Conservation (phyloP, 345 rosid species). For the Moringa oleifera region DNA sequence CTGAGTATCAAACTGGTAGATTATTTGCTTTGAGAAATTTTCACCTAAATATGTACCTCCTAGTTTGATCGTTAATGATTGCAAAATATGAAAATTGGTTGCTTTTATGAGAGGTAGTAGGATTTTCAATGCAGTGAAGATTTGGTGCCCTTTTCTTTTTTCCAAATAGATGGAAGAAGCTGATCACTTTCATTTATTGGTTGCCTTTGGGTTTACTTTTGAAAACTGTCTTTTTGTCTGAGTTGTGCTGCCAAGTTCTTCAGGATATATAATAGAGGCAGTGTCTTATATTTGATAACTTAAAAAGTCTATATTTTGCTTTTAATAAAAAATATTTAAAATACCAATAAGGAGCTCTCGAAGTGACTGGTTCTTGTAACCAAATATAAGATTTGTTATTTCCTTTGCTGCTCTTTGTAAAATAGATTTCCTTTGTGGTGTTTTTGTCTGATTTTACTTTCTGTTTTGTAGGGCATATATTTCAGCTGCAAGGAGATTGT, state of each 20-base stretch:
- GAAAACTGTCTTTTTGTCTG: neutral
- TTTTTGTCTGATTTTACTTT: conserved; percentile 3
- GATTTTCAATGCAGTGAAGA: neutral
- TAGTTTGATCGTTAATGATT: neutral
- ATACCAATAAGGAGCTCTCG: no score
- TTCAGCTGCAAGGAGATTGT: conserved; percentile 85
- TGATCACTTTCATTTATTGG: neutral
- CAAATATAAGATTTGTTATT: no score
- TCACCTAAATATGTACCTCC: neutral
- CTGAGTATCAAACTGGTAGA: neutral
- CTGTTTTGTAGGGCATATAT: conserved; percentile 65
- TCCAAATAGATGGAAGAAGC: neutral
- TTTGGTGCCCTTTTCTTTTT: neutral
- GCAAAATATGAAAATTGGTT: neutral
- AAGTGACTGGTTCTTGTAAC: no score
- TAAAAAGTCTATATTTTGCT: no score
- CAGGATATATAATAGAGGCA: no score
- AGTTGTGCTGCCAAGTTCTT: no score
- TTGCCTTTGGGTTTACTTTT: neutral
- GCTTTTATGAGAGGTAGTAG: neutral
- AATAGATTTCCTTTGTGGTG: neutral
- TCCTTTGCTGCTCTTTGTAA: neutral
- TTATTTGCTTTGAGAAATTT: neutral
- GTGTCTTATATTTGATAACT: no score
- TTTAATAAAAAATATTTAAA: no score